phyloP scores from a whole-genome alignment of 2,329 filamentous ascomycete genomes.

The Leptographium procerum region DNA sequence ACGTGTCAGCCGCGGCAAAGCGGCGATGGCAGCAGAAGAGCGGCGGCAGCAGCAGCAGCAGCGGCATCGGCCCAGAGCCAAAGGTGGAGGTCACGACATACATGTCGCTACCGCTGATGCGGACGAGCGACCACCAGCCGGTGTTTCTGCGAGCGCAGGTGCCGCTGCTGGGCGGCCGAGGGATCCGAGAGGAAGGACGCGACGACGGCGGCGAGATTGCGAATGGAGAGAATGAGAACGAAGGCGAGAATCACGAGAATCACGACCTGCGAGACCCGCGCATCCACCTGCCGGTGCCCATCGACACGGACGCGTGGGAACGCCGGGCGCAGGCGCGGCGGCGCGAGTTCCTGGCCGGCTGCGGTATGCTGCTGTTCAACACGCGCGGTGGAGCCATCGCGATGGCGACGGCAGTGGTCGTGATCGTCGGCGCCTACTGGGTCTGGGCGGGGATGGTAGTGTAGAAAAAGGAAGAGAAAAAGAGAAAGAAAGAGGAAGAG shows the following conservation, averaged over 20 bases:
- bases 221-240: conserved; percentile 1
- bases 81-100: conserved; percentile 52
- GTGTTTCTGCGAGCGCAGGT: conserved; percentile 64
- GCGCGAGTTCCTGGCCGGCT: conserved; percentile 38
- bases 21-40: conserved; percentile 7
- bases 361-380: conserved; percentile 43
- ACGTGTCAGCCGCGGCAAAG: conserved; percentile 42
- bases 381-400: conserved; percentile 38
- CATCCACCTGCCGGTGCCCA: conserved; percentile 34
- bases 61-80: no score
- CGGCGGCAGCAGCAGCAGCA: no score
- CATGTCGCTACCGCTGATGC: conserved; percentile 62
- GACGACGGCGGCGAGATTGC: no score
- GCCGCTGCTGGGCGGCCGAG: conserved; percentile 37
- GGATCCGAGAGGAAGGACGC: conserved; percentile 4
- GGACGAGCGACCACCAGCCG: conserved; percentile 78
- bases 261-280: conserved; percentile 25
- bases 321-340: conserved; percentile 33
- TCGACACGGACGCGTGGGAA: conserved; percentile 44
- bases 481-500: background rate
- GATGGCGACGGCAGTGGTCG: conserved; percentile 29
- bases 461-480: background rate
- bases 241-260: no score
- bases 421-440: conserved; percentile 36
- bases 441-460: conserved; percentile 7